phyloP scores from a whole-genome alignment of 176 grass and related monocot species.

The Carex parvula region DNA sequence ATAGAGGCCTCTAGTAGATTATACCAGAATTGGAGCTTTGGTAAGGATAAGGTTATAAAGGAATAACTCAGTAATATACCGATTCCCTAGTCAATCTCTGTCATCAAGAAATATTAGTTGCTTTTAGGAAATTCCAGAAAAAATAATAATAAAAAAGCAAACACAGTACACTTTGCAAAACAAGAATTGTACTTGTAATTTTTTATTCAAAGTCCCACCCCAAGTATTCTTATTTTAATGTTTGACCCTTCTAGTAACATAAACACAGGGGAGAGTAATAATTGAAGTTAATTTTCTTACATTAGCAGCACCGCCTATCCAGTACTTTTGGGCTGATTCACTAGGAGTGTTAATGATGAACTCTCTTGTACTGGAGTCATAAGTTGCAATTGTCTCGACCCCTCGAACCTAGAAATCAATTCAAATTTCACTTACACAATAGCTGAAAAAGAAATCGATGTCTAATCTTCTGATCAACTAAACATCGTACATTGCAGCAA shows the following conservation, averaged over 20 bases:
- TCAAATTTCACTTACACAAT: constrained; percentile 15
- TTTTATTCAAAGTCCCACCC: not conserved
- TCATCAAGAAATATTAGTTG: not conserved
- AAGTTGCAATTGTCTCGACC: constrained; percentile 89
- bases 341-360: constrained; percentile 91
- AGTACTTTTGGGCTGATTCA: constrained; percentile 98
- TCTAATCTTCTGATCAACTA: not conserved
- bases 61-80: not conserved
- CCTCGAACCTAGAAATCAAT: constrained; percentile 63
- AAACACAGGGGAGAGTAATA: not conserved
- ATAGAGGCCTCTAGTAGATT: not conserved
- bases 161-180: not conserved
- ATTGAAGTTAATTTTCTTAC: constrained; percentile 38
- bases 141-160: not conserved
- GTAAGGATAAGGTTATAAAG: not conserved
- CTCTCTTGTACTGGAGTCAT: constrained; percentile 64
- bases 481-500: not conserved
- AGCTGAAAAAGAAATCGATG: not conserved
- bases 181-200: not conserved
- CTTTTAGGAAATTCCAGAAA: not conserved
- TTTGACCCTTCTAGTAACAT: not conserved
- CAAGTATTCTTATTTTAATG: not conserved
- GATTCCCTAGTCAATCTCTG: not conserved
- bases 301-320: constrained; percentile 98
- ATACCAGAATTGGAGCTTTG: not conserved